Evolutionary conservation across 2,329 filamentous ascomycete species (phyloP).

Genomic region (Ampelomyces quisqualis): DNA sequence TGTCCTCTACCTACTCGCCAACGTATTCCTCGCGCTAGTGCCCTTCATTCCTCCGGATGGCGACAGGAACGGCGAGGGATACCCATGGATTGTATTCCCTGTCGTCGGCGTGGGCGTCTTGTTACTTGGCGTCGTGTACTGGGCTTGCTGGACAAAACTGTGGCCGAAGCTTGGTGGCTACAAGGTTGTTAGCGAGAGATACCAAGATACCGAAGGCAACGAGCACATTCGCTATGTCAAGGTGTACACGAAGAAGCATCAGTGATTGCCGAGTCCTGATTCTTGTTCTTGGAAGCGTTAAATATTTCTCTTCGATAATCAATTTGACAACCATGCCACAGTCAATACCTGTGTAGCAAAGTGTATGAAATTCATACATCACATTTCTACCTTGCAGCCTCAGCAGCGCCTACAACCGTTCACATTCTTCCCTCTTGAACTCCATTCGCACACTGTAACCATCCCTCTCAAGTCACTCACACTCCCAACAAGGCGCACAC

Average conservation of each 20-base stretch:
- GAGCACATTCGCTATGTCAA: slow-evolving; percentile 40
- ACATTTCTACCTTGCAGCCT: too few relatives aligned
- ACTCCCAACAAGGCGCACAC: too few relatives aligned
- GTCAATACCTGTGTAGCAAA: too few relatives aligned
- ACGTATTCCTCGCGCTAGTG: slow-evolving; percentile 47
- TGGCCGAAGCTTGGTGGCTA: slow-evolving; percentile 33
- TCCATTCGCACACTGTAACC: too few relatives aligned
- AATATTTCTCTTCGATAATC: too few relatives aligned
- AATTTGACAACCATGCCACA: too few relatives aligned
- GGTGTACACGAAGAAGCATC: slow-evolving; percentile 33
- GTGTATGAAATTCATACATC: too few relatives aligned
- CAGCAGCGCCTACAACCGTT: too few relatives aligned
- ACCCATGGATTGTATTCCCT: slow-evolving; percentile 50
- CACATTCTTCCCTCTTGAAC: too few relatives aligned
- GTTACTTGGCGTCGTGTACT: slow-evolving; percentile 42
- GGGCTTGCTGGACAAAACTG: slow-evolving; percentile 24
- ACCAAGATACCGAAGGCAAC: slow-evolving; percentile 29
- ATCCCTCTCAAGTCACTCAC: too few relatives aligned
- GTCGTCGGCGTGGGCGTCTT: slow-evolving; percentile 48
- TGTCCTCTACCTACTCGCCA: slow-evolving; percentile 44
- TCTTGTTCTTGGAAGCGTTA: too few relatives aligned
- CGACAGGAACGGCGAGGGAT: slow-evolving; percentile 45
- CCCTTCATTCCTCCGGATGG: slow-evolving; percentile 47
- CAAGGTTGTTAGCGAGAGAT: slow-evolving; percentile 34
- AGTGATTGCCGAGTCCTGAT: too few relatives aligned